phyloP scores from a whole-genome alignment of 176 grass and related monocot species.

The Echinochloa phyllopogon region DNA sequence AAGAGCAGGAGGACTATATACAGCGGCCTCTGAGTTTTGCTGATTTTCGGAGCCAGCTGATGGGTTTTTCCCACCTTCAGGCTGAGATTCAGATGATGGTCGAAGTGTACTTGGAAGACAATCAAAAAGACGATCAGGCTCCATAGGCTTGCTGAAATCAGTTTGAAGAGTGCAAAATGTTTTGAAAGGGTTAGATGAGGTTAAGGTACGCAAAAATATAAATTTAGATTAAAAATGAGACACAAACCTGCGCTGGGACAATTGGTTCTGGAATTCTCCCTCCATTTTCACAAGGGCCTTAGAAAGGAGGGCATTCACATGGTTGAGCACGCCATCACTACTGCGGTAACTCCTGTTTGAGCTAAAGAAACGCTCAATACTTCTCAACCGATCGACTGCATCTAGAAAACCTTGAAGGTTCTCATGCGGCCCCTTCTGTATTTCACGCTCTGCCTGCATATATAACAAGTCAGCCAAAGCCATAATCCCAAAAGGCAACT shows the following conservation, averaged over 20 bases:
- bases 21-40: conserved; percentile 57
- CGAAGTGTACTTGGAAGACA: conserved; percentile 83
- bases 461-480: neutral
- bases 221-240: conserved; percentile 26
- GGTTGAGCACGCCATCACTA: conserved; percentile 81
- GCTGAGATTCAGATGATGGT: conserved; percentile 72
- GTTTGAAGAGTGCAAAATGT: neutral
- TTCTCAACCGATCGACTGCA: conserved; percentile 76
- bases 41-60: conserved; percentile 53
- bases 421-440: conserved; percentile 80
- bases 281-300: conserved; percentile 87
- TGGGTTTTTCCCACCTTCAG: conserved; percentile 61
- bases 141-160: conserved; percentile 80
- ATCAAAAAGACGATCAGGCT: conserved; percentile 92
- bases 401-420: conserved; percentile 86
- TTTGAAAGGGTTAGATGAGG: conserved; percentile 17
- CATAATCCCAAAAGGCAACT: neutral
- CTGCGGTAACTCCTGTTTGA: conserved; percentile 87
- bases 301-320: conserved; percentile 70
- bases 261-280: conserved; percentile 79
- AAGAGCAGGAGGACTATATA: conserved; percentile 81
- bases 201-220: neutral
- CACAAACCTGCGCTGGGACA: conserved; percentile 66
- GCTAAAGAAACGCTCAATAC: conserved; percentile 84
- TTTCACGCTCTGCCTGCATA: conserved; percentile 76